Evolutionary conservation across 2,329 filamentous ascomycete genomes (phyloP).

Genomic region (Ascosphaera pollenicola): DNA sequence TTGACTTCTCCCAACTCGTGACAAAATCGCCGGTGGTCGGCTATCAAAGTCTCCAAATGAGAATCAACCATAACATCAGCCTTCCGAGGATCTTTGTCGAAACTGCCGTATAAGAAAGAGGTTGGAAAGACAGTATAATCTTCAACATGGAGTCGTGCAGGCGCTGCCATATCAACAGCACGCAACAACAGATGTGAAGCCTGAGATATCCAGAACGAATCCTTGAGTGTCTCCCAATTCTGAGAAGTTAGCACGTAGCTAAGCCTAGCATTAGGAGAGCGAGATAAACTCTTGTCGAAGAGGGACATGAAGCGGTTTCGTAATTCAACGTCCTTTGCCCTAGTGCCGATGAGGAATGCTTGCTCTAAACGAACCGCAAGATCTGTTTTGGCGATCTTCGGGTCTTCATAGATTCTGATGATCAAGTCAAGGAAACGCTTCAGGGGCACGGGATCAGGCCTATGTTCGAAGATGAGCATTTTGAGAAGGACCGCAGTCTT

Average conservation of each 20-base stretch:
- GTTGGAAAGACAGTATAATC: slow-evolving; percentile 63
- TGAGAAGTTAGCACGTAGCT: slow-evolving; percentile 78
- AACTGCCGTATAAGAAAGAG: slow-evolving; percentile 50
- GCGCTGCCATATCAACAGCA: slow-evolving; percentile 65
- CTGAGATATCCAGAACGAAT: slow-evolving; percentile 94
- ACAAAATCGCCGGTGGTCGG: slow-evolving; percentile 62
- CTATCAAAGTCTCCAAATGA: slow-evolving; percentile 58
- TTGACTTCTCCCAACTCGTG: slow-evolving; percentile 67
- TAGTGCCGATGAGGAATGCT: slow-evolving; percentile 85
- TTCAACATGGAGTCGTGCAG: slow-evolving; percentile 55
- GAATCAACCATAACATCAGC: slow-evolving; percentile 54
- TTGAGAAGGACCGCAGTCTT: slow-evolving; percentile 98
- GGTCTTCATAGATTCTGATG: slow-evolving; percentile 94
- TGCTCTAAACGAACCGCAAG: slow-evolving; percentile 94
- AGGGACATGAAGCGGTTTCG: slow-evolving; percentile 91
- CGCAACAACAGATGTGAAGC: slow-evolving; percentile 84
- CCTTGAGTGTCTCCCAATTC: slow-evolving; percentile 88
- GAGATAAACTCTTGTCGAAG: slow-evolving; percentile 86
- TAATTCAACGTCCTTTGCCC: slow-evolving; percentile 89
- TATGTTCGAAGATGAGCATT: slow-evolving; percentile 87
- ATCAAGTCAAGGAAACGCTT: slow-evolving; percentile 90
- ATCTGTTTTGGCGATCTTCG: slow-evolving; percentile 84
- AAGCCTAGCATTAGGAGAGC: slow-evolving; percentile 69
- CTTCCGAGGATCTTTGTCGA: slow-evolving; percentile 45
- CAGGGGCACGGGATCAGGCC: slow-evolving; percentile 61